A percentile compares a stretch with the other conserved stretches of the same genome.
Conservation (phyloP, 192 early-diverging fungal species). For the Pilaira anomala region DNA sequence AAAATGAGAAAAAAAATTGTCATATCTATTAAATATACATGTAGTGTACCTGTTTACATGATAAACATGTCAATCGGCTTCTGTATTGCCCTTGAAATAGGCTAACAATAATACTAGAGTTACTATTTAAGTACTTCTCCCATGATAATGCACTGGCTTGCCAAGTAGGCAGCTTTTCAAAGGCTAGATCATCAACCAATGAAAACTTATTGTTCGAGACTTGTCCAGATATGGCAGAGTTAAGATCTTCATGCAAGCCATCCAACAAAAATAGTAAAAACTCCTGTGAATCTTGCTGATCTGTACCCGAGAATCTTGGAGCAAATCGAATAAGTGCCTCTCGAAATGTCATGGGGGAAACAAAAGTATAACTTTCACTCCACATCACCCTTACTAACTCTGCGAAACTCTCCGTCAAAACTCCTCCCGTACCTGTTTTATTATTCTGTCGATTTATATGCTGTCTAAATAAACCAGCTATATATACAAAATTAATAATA, state of each 20-base stretch:
- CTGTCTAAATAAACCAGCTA: slow-evolving; percentile 59
- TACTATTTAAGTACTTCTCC: slow-evolving; percentile 68
- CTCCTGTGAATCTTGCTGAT: slow-evolving; percentile 97
- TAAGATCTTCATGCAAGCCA: slow-evolving; percentile 89
- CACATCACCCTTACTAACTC: slow-evolving; percentile 81
- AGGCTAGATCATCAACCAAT: slow-evolving; percentile 51
- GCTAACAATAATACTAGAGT: slow-evolving; percentile 84
- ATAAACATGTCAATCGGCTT: slow-evolving; percentile 63
- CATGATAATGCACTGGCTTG: slow-evolving; percentile 64
- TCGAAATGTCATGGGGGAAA: slow-evolving; percentile 63
- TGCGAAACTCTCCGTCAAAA: slow-evolving; percentile 73
- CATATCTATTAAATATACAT: too few species aligned
- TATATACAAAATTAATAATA: background rate
- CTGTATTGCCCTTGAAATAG: slow-evolving; percentile 87
- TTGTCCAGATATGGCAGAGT: slow-evolving; percentile 44
- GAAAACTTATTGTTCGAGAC: slow-evolving; percentile 24
- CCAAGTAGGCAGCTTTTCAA: slow-evolving; percentile 66
- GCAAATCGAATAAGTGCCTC: slow-evolving; percentile 70
- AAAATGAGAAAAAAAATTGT: background rate
- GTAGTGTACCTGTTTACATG: slow-evolving; percentile 49
- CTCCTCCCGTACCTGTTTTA: slow-evolving; percentile 68
- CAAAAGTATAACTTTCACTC: slow-evolving; percentile 67
- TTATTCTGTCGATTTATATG: slow-evolving; percentile 61
- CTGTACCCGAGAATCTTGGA: slow-evolving; percentile 82
- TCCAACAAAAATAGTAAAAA: slow-evolving; percentile 89